Percentiles rank a stretch among this genome's conserved stretches.
Conservation (phyloP, 805 yeast genomes). For the Candida sphagnicola region DNA sequence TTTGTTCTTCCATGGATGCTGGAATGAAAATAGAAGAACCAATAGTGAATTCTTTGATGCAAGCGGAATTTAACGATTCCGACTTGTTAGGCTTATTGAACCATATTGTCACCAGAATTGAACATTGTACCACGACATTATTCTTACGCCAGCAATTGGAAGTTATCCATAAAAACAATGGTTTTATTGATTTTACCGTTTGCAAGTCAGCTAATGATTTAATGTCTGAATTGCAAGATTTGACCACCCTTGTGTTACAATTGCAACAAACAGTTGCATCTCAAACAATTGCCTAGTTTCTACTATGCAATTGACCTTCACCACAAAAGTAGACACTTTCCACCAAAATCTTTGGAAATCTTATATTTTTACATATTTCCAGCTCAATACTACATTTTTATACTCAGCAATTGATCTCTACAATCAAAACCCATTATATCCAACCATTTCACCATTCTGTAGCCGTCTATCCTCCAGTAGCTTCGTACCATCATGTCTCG, state of each 20-base stretch:
- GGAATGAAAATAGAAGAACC: conserved; percentile 27
- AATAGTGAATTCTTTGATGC: conserved; percentile 19
- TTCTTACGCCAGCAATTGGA: conserved; percentile 31
- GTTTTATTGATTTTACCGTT: conserved; percentile 17
- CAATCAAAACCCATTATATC: too few species aligned
- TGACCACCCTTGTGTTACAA: conserved; percentile 1
- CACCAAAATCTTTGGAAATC: too few species aligned
- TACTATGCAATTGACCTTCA: not conserved
- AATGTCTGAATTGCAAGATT: conserved; percentile 21
- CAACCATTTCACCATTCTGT: too few species aligned
- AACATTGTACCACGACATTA: conserved; percentile 45
- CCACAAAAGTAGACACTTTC: too few species aligned
- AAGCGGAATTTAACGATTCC: conserved; percentile 15
- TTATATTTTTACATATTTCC: too few species aligned
- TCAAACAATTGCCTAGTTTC: not conserved
- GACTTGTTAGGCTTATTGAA: conserved; percentile 58
- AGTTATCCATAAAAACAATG: conserved; percentile 16
- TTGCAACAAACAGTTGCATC: not conserved
- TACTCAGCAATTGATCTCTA: too few species aligned
- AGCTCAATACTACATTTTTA: too few species aligned
- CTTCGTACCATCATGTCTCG: too few species aligned
- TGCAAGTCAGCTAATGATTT: conserved; percentile 17
- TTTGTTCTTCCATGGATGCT: conserved; percentile 49
- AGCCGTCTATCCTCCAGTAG: too few species aligned
- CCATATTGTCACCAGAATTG: conserved; percentile 66